Conservation (phyloP, 192 early-diverging fungal species). For the Umbelopsis sp. region DNA sequence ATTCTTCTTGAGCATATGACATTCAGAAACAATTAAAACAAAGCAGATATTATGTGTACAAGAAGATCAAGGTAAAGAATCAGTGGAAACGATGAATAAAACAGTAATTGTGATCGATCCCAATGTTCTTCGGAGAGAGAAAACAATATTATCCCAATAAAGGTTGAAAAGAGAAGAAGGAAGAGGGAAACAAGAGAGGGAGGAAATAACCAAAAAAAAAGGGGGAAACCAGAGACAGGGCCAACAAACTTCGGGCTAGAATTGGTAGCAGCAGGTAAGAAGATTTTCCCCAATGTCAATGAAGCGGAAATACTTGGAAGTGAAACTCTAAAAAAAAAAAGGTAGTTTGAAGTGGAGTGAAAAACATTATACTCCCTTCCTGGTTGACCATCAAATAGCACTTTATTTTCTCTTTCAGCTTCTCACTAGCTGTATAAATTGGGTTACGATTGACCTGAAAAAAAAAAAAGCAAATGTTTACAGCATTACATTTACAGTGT, state of each 20-base stretch:
- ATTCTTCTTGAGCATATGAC: conserved; percentile 17
- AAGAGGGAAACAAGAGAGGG: not conserved
- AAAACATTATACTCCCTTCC: not conserved
- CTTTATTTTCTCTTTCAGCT: too few species aligned
- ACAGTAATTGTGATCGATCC: not conserved
- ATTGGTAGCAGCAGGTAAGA: not conserved
- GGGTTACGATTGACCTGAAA: too few species aligned
- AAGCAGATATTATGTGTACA: not conserved
- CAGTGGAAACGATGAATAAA: not conserved
- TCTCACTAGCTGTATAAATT: too few species aligned
- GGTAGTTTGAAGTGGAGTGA: too few species aligned
- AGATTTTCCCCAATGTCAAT: not conserved
- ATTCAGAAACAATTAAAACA: not conserved
- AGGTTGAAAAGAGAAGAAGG: not conserved
- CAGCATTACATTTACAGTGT: too few species aligned
- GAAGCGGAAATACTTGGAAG: conserved; percentile 13
- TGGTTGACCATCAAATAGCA: not conserved
- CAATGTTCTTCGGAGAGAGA: not conserved
- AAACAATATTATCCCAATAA: not conserved
- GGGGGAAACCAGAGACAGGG: not conserved
- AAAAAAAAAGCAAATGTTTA: too few species aligned
- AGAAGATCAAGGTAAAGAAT: not conserved
- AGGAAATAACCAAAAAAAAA: not conserved
- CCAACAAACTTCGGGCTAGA: conserved; percentile 7
- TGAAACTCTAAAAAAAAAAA: conserved; percentile 16